These are phyloP conservation scores for Cucurbita argyrosperma DNA, from an alignment of 306 rosid species.

Conservation along the genomic window DNA sequence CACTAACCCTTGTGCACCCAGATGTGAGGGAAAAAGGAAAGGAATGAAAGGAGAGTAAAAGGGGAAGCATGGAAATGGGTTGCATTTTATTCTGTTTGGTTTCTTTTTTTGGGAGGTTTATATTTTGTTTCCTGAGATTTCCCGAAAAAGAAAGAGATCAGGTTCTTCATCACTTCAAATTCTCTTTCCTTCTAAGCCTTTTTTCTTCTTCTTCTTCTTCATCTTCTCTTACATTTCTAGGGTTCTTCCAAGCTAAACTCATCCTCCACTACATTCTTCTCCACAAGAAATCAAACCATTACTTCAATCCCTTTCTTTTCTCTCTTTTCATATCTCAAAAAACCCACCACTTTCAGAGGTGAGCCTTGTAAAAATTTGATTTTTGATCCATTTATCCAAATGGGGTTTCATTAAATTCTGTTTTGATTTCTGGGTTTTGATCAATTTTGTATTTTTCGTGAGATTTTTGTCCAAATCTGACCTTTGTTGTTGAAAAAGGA, in stretches of 20 bases:
- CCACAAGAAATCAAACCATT: not conserved
- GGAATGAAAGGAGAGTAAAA: not conserved
- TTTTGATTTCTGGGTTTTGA: not conserved
- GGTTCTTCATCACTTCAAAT: constrained; percentile 11
- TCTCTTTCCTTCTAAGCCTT: constrained; percentile 1
- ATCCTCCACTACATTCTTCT: not conserved
- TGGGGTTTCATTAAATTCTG: not conserved
- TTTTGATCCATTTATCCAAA: constrained; percentile 1
- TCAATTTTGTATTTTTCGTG: not conserved
- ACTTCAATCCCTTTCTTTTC: not conserved
- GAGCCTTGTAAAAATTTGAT: not conserved
- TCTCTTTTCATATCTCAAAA: not conserved
- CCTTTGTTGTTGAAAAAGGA: not conserved
- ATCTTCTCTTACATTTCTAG: constrained; percentile 6
- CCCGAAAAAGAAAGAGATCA: constrained; percentile 49
- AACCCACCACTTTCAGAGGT: not conserved
- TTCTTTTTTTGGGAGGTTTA: constrained; percentile 36
- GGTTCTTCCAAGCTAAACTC: constrained; percentile 9
- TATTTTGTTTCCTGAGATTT: constrained; percentile 19
- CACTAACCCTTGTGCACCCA: constrained; percentile 7
- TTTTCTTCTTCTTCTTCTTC: not conserved
- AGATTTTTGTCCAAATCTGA: not conserved
- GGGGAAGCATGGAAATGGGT: not conserved
- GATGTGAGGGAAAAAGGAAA: not conserved
- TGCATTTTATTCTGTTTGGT: constrained; percentile 28